Conservation (phyloP, 306 rosid genomes). For the Erythrophleum fordii region DNA sequence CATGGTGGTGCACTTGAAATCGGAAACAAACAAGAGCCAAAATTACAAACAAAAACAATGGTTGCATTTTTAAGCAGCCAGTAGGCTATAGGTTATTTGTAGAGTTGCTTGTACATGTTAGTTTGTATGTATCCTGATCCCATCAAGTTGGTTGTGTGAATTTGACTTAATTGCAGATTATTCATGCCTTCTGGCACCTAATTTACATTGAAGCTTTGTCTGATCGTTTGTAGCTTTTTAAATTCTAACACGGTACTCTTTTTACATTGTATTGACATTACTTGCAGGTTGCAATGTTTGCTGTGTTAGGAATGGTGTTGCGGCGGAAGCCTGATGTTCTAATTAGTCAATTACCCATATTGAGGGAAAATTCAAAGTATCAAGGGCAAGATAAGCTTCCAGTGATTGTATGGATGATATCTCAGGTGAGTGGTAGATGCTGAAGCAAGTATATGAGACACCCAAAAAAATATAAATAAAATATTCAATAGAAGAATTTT, state of each 20-base stretch:
- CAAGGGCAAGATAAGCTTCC: conserved; percentile 96
- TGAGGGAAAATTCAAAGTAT: conserved; percentile 76
- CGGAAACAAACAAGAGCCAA: conserved; percentile 16
- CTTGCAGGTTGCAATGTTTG: conserved; percentile 86
- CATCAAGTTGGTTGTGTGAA: conserved; percentile 14
- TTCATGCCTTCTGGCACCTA: background rate
- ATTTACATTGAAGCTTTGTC: conserved; percentile 21
- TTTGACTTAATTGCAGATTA: background rate
- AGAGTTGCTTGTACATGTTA: conserved; percentile 8
- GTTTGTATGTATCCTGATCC: conserved; percentile 36
- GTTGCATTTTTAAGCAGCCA: conserved; percentile 21
- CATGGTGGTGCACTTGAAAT: background rate
- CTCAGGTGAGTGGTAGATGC: conserved; percentile 66
- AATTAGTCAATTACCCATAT: conserved; percentile 55
- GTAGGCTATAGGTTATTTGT: conserved; percentile 18
- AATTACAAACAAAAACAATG: background rate
- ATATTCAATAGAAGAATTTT: background rate
- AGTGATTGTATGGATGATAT: conserved; percentile 74
- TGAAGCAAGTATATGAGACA: background rate
- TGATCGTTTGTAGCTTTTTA: conserved; percentile 27
- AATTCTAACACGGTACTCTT: conserved; percentile 11
- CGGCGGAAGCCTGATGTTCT: conserved; percentile 89
- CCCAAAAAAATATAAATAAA: background rate
- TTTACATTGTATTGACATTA: conserved; percentile 31
- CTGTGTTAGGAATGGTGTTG: conserved; percentile 78